Evolutionary conservation across 2,329 filamentous ascomycete species (phyloP), one percentile per base, ranked within the genome.

Genomic region (Aureobasidium sp.): DNA sequence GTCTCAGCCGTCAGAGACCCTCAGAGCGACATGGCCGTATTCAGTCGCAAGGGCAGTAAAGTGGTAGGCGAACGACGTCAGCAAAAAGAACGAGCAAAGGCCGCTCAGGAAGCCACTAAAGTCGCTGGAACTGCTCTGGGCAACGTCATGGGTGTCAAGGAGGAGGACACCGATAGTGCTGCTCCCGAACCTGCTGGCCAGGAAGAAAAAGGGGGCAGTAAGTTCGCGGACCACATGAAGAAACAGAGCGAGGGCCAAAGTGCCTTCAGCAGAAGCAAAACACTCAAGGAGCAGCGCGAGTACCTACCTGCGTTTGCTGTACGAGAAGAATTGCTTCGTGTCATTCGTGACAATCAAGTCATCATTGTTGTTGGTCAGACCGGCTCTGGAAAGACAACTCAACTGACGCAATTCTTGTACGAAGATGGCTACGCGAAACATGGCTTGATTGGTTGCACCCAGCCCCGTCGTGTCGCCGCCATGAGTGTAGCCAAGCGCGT

Each of bases 401-500:
- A 99, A 74, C 78, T 99, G 64, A 97, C 95, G 0, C 95, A 99
- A 71, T 99, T 97, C 67, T 79, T 99, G 10, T 86, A 95, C 71
- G 94, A 99, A 74, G 94, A 97, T 69, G 95, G 95, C 0, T 99
- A 97, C 72, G 90, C 87, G 15, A 88, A 88, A 61, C 77, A 82
- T 36, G 94, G 94, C 53, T 86, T 97, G 82, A 97, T 99, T 68
- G 93, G 91, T 5, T 99, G 94, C 72, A 99, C 94, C 1, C 94
- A 99, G 68, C 94, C 94, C 57, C 86, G 94, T 69, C 89, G 94
- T 80, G 95, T 99, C 37, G 94, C 94, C 29, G 94, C 94, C 27
- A 99, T 99, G 94, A 97, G 92, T 76, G 94, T 99, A 32, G 94
- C 94, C 2, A 97, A 97, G 74, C 91, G 94, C 79, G 94, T 99